Percentiles rank a stretch among this genome's conserved stretches.
Evolutionary conservation across 164 flowering plant species (phyloP).

Genomic region (Berberis thunbergii): DNA sequence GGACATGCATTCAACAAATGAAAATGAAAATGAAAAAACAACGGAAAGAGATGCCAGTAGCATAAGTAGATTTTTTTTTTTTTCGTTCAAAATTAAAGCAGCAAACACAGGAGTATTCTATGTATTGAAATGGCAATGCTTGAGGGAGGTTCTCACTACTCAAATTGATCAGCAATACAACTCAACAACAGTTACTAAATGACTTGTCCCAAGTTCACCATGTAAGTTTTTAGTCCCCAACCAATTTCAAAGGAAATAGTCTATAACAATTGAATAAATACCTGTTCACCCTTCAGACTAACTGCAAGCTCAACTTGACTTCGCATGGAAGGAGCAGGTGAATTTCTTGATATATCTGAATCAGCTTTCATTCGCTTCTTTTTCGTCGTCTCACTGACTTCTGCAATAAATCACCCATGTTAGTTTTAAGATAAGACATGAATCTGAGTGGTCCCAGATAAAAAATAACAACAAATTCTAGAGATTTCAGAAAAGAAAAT

Average conservation of each 20-base stretch:
- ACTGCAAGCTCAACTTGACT: slow-evolving; percentile 63
- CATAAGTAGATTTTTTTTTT: too few species aligned
- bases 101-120: too few species aligned
- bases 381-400: slow-evolving; percentile 70
- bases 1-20: not conserved
- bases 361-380: slow-evolving; percentile 80
- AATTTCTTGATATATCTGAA: slow-evolving; percentile 58
- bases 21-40: not conserved
- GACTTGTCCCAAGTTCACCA: not conserved
- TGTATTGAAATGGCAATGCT: too few species aligned
- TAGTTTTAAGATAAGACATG: not conserved
- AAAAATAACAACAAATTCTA: too few species aligned
- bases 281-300: slow-evolving; percentile 93
- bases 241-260: too few species aligned
- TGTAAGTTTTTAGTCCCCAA: too few species aligned
- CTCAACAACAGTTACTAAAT: too few species aligned
- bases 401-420: slow-evolving; percentile 32
- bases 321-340: slow-evolving; percentile 51
- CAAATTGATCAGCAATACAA: too few species aligned
- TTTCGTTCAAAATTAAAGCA: too few species aligned
- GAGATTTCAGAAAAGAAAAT: too few species aligned
- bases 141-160: too few species aligned
- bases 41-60: not conserved
- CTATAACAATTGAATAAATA: slow-evolving; percentile 11
- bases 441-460: too few species aligned